Conservation (phyloP, 306 rosid genomes). For the Luffa acutangula region DNA sequence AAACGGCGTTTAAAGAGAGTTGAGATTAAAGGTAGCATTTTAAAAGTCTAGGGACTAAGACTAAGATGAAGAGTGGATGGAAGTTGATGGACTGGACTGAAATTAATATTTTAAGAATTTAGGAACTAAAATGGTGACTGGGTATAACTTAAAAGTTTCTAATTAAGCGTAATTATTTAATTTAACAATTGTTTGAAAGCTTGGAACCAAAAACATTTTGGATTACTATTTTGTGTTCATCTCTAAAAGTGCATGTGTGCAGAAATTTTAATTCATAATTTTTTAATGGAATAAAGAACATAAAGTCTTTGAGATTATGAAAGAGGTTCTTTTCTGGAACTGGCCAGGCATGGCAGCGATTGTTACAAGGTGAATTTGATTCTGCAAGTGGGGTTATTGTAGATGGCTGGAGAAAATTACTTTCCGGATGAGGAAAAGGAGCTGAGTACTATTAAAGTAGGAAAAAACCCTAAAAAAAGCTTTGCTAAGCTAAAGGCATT, state of each 20-base stretch:
- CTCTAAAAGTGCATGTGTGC: neutral
- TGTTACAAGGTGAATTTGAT: neutral
- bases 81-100: neutral
- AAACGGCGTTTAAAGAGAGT: neutral
- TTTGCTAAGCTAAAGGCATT: neutral
- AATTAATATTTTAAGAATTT: neutral
- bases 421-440: neutral
- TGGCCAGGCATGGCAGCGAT: neutral
- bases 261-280: neutral
- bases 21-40: neutral
- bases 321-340: neutral
- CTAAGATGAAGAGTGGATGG: neutral
- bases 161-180: neutral
- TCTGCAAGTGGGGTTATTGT: neutral
- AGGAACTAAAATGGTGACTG: neutral
- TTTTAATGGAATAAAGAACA: neutral
- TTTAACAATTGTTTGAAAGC: neutral
- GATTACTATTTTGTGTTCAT: neutral
- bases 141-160: neutral
- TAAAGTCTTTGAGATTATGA: neutral
- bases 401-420: neutral
- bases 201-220: neutral
- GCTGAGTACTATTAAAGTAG: neutral
- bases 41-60: neutral
- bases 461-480: neutral